Percentiles rank a stretch among this genome's conserved stretches.
Conservation (phyloP, 1,284 basidiomycete genomes). For the Xanthoconium separans region DNA sequence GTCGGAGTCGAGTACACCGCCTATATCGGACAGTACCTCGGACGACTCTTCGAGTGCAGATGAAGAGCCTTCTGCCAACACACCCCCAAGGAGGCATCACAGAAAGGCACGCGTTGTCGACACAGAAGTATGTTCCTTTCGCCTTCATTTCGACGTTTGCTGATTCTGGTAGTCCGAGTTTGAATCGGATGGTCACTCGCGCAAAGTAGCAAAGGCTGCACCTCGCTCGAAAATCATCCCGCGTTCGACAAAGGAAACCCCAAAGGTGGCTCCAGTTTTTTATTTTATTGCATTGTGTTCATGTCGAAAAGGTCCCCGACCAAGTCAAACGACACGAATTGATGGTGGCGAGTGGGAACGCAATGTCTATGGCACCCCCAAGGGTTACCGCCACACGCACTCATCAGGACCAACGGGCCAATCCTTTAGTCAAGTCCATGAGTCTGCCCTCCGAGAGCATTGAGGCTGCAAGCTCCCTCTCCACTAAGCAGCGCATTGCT, state of each 20-base stretch:
- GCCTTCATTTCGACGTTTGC: background rate
- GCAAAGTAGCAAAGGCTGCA: slow-evolving; percentile 1
- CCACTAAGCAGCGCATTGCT: slow-evolving; percentile 50
- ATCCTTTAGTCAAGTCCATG: slow-evolving; percentile 31
- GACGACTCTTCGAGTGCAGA: slow-evolving; percentile 12
- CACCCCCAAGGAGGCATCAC: slow-evolving; percentile 1
- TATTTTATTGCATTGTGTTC: background rate
- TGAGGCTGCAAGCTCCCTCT: slow-evolving; percentile 37
- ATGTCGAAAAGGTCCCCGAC: slow-evolving; percentile 3
- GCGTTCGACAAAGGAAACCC: background rate
- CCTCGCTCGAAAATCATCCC: slow-evolving; percentile 4
- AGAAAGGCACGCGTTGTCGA: slow-evolving; percentile 6
- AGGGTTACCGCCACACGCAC: slow-evolving; percentile 23
- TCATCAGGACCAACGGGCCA: slow-evolving; percentile 31
- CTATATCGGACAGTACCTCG: slow-evolving; percentile 8
- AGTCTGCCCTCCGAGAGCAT: slow-evolving; percentile 21
- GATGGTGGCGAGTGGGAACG: background rate
- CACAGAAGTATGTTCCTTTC: slow-evolving; percentile 16
- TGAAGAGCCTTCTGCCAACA: background rate
- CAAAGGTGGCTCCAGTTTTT: slow-evolving; percentile 14
- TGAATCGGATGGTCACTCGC: slow-evolving; percentile 7
- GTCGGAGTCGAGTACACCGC: slow-evolving; percentile 10
- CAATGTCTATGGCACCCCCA: slow-evolving; percentile 11
- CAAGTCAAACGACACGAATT: slow-evolving; percentile 8
- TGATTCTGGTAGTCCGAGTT: slow-evolving; percentile 21